phyloP scores from a whole-genome alignment of 208 protist species.

The Wallacemonas collosoma region DNA sequence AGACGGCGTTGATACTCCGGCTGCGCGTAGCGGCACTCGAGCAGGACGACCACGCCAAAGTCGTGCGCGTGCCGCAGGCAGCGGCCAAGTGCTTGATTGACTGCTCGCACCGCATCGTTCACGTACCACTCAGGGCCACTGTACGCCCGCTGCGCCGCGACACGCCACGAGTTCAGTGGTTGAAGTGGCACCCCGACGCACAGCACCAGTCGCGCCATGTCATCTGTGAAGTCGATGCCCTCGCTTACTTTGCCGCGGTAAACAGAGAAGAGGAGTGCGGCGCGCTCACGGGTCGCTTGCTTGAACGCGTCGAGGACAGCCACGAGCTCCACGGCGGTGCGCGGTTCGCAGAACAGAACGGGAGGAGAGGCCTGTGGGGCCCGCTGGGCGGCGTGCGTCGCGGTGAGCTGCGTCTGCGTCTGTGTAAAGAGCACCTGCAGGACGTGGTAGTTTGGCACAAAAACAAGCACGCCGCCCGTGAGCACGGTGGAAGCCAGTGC shows the following conservation, averaged over 20 bases:
- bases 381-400: neutral
- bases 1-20: slow-evolving; percentile 32
- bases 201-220: slow-evolving; percentile 93
- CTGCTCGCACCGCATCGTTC: slow-evolving; percentile 85
- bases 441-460: slow-evolving; percentile 89
- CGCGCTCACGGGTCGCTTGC: slow-evolving; percentile 16
- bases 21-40: slow-evolving; percentile 87
- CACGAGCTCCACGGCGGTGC: slow-evolving; percentile 28
- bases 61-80: slow-evolving; percentile 94
- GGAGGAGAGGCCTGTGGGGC: neutral
- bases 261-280: slow-evolving; percentile 89
- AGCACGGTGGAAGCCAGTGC: slow-evolving; percentile 44
- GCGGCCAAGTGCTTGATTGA: slow-evolving; percentile 97
- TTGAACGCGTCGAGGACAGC: slow-evolving; percentile 33
- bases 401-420: slow-evolving; percentile 22
- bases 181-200: slow-evolving; percentile 92
- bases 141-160: slow-evolving; percentile 58
- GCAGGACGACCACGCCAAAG: slow-evolving; percentile 94
- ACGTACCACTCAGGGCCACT: slow-evolving; percentile 91
- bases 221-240: slow-evolving; percentile 95
- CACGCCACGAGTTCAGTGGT: slow-evolving; percentile 58
- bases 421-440: slow-evolving; percentile 33
- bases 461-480: slow-evolving; percentile 91
- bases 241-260: slow-evolving; percentile 96
- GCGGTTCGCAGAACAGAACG: slow-evolving; percentile 31